Base-by-base conservation (phyloP, 169 alveolate species). In the Eimeria maxima region DNA sequence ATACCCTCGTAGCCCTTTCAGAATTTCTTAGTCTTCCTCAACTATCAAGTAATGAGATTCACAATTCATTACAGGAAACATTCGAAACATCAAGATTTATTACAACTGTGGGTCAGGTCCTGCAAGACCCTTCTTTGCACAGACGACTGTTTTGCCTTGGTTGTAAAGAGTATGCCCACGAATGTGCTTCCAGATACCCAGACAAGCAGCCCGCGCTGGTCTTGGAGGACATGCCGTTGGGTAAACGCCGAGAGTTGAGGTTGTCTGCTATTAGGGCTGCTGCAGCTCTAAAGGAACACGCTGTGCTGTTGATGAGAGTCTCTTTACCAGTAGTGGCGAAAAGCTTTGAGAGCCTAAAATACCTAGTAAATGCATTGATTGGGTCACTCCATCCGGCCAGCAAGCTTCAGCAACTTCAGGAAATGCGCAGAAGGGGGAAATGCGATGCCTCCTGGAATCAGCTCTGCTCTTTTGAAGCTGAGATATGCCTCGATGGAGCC, bases 171-270 rank as follows among this genome's bases (percentile, higher is more conserved):
- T 87, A 87, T 47, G 93, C 93, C 1, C 67, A 87, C 13, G 63
- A 60, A 20, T 87, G 81, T 24, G 93, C 93, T 63, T 55, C 60
- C 73, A 87, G 38, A 18, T 87, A 87, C 80, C 81, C 93, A 6
- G 83, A 63, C 18, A 87, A 63, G 33, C 47, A 38, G 22, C 83
- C 93, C 4, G 83, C 81, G 27, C 38, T 44, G 27, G 65, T 63
- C 27, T 7, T 87, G 81, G 83, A 87, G 63, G 81, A 87, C 8
- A 63, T 87, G 83, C 93, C 93, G n/a, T 18, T 87, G 44, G 93
- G 65, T n/a, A 87, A 38, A 50, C 65, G 93, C 65, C 93, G 93
- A 29, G 93, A 87, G 18, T 83, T 87, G 53, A 38, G 93, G 29
- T 71, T 87, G 24, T 57, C 81, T 87, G 81, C 93, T 3, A 57